phyloP scores from a whole-genome alignment of 805 yeast genomes.

The Nakazawaea populi region DNA sequence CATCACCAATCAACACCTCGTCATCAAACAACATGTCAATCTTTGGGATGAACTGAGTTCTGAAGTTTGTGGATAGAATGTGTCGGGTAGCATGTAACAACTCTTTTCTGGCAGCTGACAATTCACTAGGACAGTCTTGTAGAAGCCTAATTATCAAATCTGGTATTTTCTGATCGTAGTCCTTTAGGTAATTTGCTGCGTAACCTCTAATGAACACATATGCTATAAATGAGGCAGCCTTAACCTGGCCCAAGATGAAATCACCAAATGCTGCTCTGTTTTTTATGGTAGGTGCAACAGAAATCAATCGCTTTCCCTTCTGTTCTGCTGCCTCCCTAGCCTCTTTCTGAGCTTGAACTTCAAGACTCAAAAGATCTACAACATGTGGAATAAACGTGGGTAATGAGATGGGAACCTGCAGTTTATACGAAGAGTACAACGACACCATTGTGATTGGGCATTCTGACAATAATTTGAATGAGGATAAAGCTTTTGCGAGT shows the following conservation, averaged over 20 bases:
- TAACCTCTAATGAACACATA: conserved; percentile 85
- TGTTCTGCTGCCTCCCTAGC: conserved; percentile 55
- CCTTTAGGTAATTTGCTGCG: conserved; percentile 56
- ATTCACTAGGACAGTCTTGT: conserved; percentile 94
- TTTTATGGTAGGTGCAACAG: conserved; percentile 68
- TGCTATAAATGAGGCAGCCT: conserved; percentile 92
- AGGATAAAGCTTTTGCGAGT: conserved; percentile 62
- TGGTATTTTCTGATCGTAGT: conserved; percentile 66
- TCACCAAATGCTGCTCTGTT: conserved; percentile 82
- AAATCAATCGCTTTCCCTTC: conserved; percentile 54
- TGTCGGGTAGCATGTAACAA: conserved; percentile 91
- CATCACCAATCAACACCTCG: conserved; percentile 83
- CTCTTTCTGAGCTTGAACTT: conserved; percentile 75
- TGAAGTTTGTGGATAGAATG: conserved; percentile 84
- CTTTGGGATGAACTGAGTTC: conserved; percentile 77
- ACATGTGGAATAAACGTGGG: conserved; percentile 79
- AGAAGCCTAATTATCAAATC: conserved; percentile 78
- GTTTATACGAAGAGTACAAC: conserved; percentile 80
- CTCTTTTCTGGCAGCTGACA: conserved; percentile 89
- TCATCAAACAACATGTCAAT: conserved; percentile 84
- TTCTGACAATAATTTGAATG: conserved; percentile 90
- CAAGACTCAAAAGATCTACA: conserved; percentile 63
- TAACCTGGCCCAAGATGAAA: conserved; percentile 87
- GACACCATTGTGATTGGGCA: conserved; percentile 97
- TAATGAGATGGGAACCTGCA: conserved; percentile 61